Conservation (phyloP, 2,329 filamentous ascomycete genomes). For the Bipolaris gigantea region DNA sequence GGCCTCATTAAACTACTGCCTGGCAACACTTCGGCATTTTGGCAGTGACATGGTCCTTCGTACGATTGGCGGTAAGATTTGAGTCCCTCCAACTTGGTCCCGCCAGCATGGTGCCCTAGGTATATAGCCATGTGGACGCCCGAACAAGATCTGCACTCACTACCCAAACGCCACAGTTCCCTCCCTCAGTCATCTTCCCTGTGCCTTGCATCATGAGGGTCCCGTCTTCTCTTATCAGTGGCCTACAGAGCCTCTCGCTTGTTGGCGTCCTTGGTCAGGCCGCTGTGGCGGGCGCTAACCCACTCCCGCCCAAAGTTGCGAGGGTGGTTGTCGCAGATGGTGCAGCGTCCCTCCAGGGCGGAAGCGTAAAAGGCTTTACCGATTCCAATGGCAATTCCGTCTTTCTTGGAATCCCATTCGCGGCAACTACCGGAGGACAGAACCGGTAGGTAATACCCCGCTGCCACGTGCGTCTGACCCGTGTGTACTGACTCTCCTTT, state of each 20-base stretch:
- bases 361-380: conserved; percentile 22
- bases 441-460: conserved; percentile 19
- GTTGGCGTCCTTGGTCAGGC: conserved; percentile 9
- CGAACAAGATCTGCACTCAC: conserved; percentile 9
- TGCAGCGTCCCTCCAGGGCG: conserved; percentile 17
- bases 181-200: conserved; percentile 1
- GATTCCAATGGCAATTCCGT: conserved; percentile 26
- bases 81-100: neutral
- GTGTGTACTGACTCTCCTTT: neutral
- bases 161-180: conserved; percentile 9
- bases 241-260: conserved; percentile 11
- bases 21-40: conserved; percentile 12
- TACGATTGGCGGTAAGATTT: conserved; percentile 11
- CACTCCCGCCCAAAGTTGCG: conserved; percentile 10
- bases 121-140: conserved; percentile 11
- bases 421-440: conserved; percentile 26
- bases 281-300: conserved; percentile 6
- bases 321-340: conserved; percentile 8
- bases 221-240: neutral
- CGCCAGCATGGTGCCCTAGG: conserved; percentile 3
- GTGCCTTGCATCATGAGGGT: conserved; percentile 15
- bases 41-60: neutral
- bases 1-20: conserved; percentile 7
- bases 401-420: conserved; percentile 30
- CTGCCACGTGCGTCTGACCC: neutral